phyloP scores from a whole-genome alignment of 345 rosid genomes.

The Hibiscus syriacus region DNA sequence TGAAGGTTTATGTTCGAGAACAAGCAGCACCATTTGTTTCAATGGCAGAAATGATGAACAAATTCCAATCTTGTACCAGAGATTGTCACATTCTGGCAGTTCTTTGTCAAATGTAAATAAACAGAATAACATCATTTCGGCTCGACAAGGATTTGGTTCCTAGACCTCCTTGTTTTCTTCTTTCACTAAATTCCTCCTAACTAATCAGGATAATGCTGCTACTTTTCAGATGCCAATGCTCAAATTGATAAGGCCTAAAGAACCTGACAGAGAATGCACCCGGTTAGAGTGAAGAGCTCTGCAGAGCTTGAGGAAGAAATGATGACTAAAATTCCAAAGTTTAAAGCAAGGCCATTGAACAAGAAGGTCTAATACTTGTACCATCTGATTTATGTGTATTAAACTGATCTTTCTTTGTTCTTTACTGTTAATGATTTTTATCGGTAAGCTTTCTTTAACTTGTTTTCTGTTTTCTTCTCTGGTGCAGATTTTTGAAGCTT shows the following conservation, averaged over 20 bases:
- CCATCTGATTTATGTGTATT: background rate
- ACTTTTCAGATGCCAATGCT: slow-evolving; percentile 42
- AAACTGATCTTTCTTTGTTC: background rate
- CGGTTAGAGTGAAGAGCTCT: slow-evolving; percentile 65
- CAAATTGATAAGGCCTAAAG: slow-evolving; percentile 84
- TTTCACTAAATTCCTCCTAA: background rate
- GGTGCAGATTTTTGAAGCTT: slow-evolving; percentile 69
- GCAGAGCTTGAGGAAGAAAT: slow-evolving; percentile 97
- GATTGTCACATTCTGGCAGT: slow-evolving; percentile 53
- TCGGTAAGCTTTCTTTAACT: background rate
- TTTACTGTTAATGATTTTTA: background rate
- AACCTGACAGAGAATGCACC: slow-evolving; percentile 86
- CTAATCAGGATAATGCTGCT: slow-evolving; percentile 18
- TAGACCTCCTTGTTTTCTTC: background rate
- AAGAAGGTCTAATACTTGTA: slow-evolving; percentile 55
- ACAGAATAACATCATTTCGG: background rate
- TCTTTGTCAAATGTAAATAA: slow-evolving; percentile 38
- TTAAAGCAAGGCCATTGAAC: slow-evolving; percentile 91
- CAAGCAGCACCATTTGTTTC: slow-evolving; percentile 49
- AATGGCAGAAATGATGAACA: slow-evolving; percentile 78
- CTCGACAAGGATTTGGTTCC: background rate
- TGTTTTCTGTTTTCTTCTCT: background rate
- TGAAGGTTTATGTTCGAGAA: slow-evolving; percentile 58
- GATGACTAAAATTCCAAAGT: slow-evolving; percentile 94
- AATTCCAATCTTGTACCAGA: slow-evolving; percentile 79